A percentile compares a stretch with the other conserved stretches of the same genome.
phyloP scores from a whole-genome alignment of 176 grass and related monocot species.

The Avena atlantica region DNA sequence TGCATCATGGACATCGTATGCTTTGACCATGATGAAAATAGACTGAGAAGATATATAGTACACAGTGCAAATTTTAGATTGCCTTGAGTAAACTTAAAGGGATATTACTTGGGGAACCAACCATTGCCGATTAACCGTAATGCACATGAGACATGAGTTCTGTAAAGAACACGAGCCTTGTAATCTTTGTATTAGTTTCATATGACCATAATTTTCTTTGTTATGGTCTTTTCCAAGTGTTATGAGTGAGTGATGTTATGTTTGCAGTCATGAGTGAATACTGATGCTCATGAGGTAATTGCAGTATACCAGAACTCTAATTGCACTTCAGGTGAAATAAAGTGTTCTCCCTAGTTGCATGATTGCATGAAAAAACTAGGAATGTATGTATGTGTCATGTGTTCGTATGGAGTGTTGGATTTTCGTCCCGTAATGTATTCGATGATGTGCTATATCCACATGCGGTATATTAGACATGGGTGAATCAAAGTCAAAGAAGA shows the following conservation, averaged over 20 bases:
- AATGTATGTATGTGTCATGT: neutral
- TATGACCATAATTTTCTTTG: neutral
- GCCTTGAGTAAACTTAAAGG: neutral
- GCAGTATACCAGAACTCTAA: neutral
- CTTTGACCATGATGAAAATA: neutral
- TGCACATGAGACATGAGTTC: slow-evolving; percentile 12
- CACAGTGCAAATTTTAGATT: neutral
- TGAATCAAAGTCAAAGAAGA: neutral
- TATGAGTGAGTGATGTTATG: neutral
- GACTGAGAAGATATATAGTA: neutral
- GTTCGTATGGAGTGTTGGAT: neutral
- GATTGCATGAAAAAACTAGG: neutral
- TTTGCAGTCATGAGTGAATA: neutral
- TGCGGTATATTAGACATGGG: neutral
- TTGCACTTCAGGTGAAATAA: neutral
- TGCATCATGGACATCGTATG: neutral
- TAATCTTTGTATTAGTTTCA: neutral
- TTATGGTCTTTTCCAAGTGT: neutral
- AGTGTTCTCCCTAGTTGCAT: neutral
- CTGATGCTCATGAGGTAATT: neutral
- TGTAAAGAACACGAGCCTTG: neutral
- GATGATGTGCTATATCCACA: neutral
- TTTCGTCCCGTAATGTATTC: neutral
- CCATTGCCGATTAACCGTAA: neutral
- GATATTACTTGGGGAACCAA: neutral